Base-by-base conservation (phyloP, 179 eudicot genomes). In the Actinidia arguta region DNA sequence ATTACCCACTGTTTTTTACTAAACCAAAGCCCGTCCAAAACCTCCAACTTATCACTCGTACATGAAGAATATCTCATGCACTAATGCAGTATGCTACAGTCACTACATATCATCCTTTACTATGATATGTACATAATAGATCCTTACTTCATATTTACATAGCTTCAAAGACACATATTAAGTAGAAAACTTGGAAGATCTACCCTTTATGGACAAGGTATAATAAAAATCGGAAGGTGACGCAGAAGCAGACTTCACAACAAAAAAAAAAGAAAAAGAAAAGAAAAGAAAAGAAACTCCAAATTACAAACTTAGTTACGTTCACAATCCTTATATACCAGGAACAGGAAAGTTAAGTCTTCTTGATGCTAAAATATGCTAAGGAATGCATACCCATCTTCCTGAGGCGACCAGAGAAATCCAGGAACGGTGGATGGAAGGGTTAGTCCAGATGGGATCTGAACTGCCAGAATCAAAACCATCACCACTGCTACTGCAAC, bases 351-450 rank as follows among this genome's bases (percentile, higher is more conserved):
- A 70, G 5, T 12, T 6, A 46, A 17, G 52, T 68, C 48, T 16
- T 36, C 48, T 68, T 8, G 24, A 20, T 44, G 20, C 20, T 6
- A 31, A 31, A 31, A 31, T 31, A 31, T 31, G 36, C 2, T n/a
- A 52, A 24, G 4, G 4, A 39, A 71, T 54, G 47, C 88, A 58
- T 85, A 89, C 91, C 85, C 82, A 72, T 87, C 85, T 72, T 72
- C 64, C 62, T 85, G 90, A 42, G 88, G 78, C 56, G 91, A 87
- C 91, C 91, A 89, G 78, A 89, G 88, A 83, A 31, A 83, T 11
- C 90, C 89, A 85, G 91, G 91, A 62, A 83, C 85, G 1, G 88
- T 89, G 72, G 83, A 74, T 22, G 84, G 85, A 44, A 72, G 82
- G 18, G 36, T 31, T 31, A 31, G 36, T 31, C 36, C 36, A 31